Percentiles rank a stretch among this genome's conserved stretches.
Conservation (phyloP, 1,284 basidiomycete species). For the Fistulinella cinereoalba region DNA sequence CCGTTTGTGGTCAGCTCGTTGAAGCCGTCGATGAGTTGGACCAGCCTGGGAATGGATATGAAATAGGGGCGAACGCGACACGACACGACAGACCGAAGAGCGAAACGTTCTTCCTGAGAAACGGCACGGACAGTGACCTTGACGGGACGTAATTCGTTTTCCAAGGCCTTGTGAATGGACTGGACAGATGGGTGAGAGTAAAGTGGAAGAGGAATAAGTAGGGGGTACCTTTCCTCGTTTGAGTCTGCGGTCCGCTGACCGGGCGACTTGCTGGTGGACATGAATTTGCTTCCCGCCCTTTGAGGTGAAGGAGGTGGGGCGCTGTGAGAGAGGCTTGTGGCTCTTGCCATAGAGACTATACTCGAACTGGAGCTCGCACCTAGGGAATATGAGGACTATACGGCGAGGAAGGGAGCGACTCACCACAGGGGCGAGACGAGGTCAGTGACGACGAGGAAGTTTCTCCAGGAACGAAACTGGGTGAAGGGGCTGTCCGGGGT, state of each 20-base stretch:
- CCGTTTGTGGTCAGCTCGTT: conserved; percentile 48
- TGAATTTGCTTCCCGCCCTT: conserved; percentile 64
- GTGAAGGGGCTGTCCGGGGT: conserved; percentile 31
- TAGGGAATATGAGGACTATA: conserved; percentile 24
- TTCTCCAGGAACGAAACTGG: conserved; percentile 37
- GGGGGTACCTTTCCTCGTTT: conserved; percentile 58
- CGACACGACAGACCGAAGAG: conserved; percentile 47
- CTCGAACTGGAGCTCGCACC: conserved; percentile 79
- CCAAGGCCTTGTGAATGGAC: conserved; percentile 78
- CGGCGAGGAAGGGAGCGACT: conserved; percentile 12
- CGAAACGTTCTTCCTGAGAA: conserved; percentile 71
- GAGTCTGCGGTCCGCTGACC: conserved; percentile 56
- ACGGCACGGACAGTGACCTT: conserved; percentile 49
- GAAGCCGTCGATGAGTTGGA: conserved; percentile 62
- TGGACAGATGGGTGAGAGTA: conserved; percentile 24
- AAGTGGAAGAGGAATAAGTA: not conserved
- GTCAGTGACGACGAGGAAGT: conserved; percentile 51
- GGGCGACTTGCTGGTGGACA: conserved; percentile 57
- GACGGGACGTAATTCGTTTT: conserved; percentile 68
- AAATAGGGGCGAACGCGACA: not conserved
- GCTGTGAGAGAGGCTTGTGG: conserved; percentile 46
- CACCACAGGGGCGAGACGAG: conserved; percentile 54
- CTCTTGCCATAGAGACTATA: conserved; percentile 66
- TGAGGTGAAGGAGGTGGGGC: conserved; percentile 62
- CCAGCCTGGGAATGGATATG: conserved; percentile 40